These are phyloP conservation scores for Penicillium robsamsonii DNA, from an alignment of 495 filamentous ascomycete genomes.

Conservation along the genomic window DNA sequence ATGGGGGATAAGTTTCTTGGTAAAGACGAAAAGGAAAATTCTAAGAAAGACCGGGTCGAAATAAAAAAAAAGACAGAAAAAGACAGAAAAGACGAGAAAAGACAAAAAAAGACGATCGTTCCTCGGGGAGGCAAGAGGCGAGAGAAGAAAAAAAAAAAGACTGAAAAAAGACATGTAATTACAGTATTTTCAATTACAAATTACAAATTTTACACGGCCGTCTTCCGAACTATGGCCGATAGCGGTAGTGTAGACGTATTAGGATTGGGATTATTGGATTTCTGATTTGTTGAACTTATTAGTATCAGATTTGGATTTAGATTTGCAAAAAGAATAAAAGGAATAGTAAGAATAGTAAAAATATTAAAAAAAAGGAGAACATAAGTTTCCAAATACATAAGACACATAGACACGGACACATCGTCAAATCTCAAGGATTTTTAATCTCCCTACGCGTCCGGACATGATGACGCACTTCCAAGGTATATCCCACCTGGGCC, in stretches of 20 bases:
- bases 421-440: background rate
- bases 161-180: background rate
- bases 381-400: background rate
- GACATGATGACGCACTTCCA: slow-evolving; percentile 3
- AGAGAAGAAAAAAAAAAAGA: slow-evolving; percentile 16
- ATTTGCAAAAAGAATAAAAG: background rate
- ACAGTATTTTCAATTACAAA: background rate
- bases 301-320: background rate
- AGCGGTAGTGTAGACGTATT: slow-evolving; percentile 4
- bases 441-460: slow-evolving; percentile 2
- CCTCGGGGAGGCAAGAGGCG: slow-evolving; percentile 37
- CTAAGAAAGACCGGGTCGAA: slow-evolving; percentile 19
- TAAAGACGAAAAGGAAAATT: slow-evolving; percentile 26
- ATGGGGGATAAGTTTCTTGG: slow-evolving; percentile 31
- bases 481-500: background rate
- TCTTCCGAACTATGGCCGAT: slow-evolving; percentile 11
- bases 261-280: background rate
- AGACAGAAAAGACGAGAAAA: slow-evolving; percentile 30
- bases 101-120: slow-evolving; percentile 35
- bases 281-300: background rate
- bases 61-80: slow-evolving; percentile 16
- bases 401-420: background rate
- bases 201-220: slow-evolving; percentile 4
- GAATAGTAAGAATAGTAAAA: background rate
- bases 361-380: background rate